Evolutionary conservation across 768 basidiomycete genomes (phyloP), one percentile per base, ranked within the genome.

Genomic region (Tylopilus vinaceipallidus): DNA sequence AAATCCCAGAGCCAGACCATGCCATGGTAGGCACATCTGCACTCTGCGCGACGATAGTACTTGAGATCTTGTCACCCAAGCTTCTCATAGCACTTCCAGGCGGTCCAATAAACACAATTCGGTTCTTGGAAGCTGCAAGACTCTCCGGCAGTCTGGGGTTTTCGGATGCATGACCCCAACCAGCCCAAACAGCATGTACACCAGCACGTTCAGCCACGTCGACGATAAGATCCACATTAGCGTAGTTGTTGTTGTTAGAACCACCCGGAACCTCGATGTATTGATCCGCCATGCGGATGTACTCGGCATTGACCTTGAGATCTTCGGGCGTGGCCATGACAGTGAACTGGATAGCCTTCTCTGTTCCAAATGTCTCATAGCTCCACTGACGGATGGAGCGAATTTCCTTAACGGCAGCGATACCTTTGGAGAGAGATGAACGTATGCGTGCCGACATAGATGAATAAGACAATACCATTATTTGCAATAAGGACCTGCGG

Each of bases 311-410:
- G 69, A 98, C 95, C 70, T 93, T 92, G 56, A 98, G 76, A 73
- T 98, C 95, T 68, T 99, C 97, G 20, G 97, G 97, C 12, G 97
- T 99, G 43, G 97, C 94, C 97, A 99, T 98, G 52, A 98, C 97
- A 33, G 94, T 95, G 77, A 99, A 98, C 69, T 99, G 95, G 73
- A 99, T 80, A 47, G 89, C 91, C 58, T 92, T 87, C 66, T 99
- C 97, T 47, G 84, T 84, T 52, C 97, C 97, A 71, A 99, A 99
- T 0, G 95, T 94, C 74, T 98, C 97, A 74, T 98, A 99, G 63
- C 91, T 94, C 97, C 97, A 99, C 83, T 98, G 95, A 49, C 97
- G 84, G 59, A 99, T 88, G 40, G 97, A 98, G 42, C 97, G 86
- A 63, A 99, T 99, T 74, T 98, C 97, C 72, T 99, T 99, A 42